These are phyloP conservation scores for Septoria linicola DNA, from an alignment of 2,329 filamentous ascomycete species.

Conservation along the genomic window DNA sequence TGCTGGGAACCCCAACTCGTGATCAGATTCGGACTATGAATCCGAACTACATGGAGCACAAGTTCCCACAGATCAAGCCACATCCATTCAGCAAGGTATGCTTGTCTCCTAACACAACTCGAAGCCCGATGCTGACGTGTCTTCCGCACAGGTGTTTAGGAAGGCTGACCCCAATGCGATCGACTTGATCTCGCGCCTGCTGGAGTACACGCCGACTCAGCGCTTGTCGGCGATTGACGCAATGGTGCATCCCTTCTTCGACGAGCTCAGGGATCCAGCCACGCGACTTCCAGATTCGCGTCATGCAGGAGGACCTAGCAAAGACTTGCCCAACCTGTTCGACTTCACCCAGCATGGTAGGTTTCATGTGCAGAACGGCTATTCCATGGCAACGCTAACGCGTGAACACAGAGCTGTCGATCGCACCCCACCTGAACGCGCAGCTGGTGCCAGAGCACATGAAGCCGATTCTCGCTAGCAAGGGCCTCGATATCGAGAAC, in stretches of 20 bases:
- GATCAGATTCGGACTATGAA: slow-evolving; percentile 99
- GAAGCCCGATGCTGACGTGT: slow-evolving; percentile 16
- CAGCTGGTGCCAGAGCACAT: slow-evolving; percentile 84
- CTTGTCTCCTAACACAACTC: slow-evolving; percentile 4
- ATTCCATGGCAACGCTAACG: slow-evolving; percentile 16
- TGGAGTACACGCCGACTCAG: slow-evolving; percentile 97
- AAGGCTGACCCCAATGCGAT: slow-evolving; percentile 92
- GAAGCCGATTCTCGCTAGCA: slow-evolving; percentile 68
- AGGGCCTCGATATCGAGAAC: slow-evolving; percentile 85
- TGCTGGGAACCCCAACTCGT: slow-evolving; percentile 90
- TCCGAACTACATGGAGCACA: slow-evolving; percentile 99
- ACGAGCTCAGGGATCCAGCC: slow-evolving; percentile 87
- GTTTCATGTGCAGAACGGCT: neutral
- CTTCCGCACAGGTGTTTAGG: slow-evolving; percentile 72
- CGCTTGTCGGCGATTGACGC: slow-evolving; percentile 89
- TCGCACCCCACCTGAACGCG: slow-evolving; percentile 80
- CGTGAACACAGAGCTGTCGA: slow-evolving; percentile 76
- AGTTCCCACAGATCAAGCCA: slow-evolving; percentile 99
- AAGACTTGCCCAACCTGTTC: slow-evolving; percentile 84
- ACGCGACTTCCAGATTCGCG: slow-evolving; percentile 93
- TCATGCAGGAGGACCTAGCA: slow-evolving; percentile 74
- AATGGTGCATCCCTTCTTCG: slow-evolving; percentile 98
- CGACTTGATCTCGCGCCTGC: slow-evolving; percentile 85
- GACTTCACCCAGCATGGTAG: slow-evolving; percentile 92
- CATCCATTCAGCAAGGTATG: slow-evolving; percentile 92